phyloP scores from a whole-genome alignment of 129 eudicot species.

The Ambrosia artemisiifolia region DNA sequence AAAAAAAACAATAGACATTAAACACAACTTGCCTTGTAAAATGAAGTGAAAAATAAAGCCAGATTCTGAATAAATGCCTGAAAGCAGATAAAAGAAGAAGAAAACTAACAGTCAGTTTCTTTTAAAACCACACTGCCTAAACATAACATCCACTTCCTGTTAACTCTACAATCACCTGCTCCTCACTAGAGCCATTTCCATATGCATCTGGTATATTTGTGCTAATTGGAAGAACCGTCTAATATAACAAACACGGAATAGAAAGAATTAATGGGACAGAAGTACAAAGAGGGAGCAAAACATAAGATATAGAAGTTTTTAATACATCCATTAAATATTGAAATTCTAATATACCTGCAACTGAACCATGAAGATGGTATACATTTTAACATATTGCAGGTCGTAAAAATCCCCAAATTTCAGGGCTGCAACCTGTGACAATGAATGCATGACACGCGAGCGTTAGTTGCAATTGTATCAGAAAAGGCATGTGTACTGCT shows the following conservation, averaged over 20 bases:
- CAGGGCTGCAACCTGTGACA: constrained; percentile 82
- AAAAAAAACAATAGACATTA: not conserved
- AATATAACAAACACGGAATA: constrained; percentile 20
- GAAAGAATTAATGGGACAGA: not conserved
- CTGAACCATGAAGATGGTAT: constrained; percentile 72
- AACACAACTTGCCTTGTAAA: constrained; percentile 64
- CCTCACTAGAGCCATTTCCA: constrained; percentile 79
- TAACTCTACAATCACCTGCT: constrained; percentile 57
- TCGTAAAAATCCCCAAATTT: constrained; percentile 87
- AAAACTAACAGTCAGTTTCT: constrained; percentile 6
- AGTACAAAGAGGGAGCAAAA: constrained; percentile 12
- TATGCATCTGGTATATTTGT: constrained; percentile 79
- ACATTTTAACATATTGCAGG: constrained; percentile 72
- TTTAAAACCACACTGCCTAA: not conserved
- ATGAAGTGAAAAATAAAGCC: constrained; percentile 94
- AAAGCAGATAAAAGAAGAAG: not conserved
- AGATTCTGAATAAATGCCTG: constrained; percentile 99
- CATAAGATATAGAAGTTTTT: not conserved
- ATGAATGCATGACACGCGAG: constrained; percentile 15
- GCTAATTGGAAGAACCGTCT: constrained; percentile 73
- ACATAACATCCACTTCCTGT: constrained; percentile 13
- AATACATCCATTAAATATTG: constrained; percentile 2
- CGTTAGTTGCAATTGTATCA: not conserved
- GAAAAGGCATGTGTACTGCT: not conserved
- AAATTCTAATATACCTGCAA: constrained; percentile 62